A percentile compares a stretch with the other conserved stretches of the same genome.
These are phyloP conservation scores for Corylus americana DNA, from an alignment of 306 rosid genomes.

Conservation along the genomic window DNA sequence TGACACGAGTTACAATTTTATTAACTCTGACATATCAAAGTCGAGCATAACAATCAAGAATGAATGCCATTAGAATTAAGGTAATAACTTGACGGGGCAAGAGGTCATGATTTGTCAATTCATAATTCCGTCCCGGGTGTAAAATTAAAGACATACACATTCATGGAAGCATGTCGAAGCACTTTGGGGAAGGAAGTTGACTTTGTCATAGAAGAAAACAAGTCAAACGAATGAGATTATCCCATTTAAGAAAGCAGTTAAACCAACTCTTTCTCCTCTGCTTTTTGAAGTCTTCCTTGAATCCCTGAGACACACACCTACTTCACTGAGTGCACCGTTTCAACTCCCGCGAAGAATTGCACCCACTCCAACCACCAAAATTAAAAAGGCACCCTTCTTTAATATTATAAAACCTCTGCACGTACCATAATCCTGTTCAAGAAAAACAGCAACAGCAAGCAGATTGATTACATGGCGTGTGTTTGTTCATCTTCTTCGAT, in stretches of 20 bases:
- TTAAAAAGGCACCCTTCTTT: not conserved
- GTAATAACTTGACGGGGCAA: too few species aligned
- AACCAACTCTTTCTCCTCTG: slow-evolving; percentile 27
- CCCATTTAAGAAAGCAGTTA: slow-evolving; percentile 32
- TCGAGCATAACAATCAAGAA: too few species aligned
- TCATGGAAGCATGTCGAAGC: not conserved
- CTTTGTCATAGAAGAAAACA: not conserved
- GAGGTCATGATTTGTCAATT: too few species aligned
- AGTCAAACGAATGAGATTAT: slow-evolving; percentile 10
- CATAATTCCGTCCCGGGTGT: too few species aligned
- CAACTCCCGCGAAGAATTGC: slow-evolving; percentile 32
- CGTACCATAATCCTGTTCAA: not conserved
- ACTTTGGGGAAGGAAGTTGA: not conserved
- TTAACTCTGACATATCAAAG: too few species aligned
- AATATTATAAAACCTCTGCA: slow-evolving; percentile 1
- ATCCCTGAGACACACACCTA: slow-evolving; percentile 29
- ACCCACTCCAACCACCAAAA: slow-evolving; percentile 40
- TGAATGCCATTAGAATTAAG: too few species aligned
- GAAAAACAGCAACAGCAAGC: not conserved
- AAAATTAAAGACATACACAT: too few species aligned
- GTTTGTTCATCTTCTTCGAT: slow-evolving; percentile 15
- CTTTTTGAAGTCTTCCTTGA: not conserved
- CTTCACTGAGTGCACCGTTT: slow-evolving; percentile 31
- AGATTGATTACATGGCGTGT: slow-evolving; percentile 8
- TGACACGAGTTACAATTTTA: too few species aligned